Base-by-base conservation (phyloP, 257 asterid genomes). In the Capsicum chinense region DNA sequence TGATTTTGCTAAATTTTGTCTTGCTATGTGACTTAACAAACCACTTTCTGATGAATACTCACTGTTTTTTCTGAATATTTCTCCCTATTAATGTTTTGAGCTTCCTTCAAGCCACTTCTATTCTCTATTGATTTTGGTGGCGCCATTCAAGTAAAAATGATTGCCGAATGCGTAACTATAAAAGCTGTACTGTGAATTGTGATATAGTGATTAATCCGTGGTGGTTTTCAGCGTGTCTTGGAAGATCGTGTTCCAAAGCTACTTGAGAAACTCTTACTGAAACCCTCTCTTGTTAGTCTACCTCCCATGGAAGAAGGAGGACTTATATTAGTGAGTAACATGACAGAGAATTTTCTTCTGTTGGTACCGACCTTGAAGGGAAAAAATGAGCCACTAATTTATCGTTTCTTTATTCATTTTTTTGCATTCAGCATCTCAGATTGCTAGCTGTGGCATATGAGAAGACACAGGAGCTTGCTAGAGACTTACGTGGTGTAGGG, bases 291-390 rank as follows among this genome's bases (percentile, higher is more conserved):
- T 86, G 90, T 90, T 83, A 95, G 89, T 91, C 96, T 26, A 85
- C 98, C 99, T 83, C 89, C 97, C 81, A 90, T 93, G 96, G 99
- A 95, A 89, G 98, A 93, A 91, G 99, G 98, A 26, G 99, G 98
- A 81, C 97, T 97, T 88, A 90, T 95, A 89, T 83, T 92, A 67
- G 98, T 97, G 90, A 90, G 95, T 88, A 70, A 85, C 88, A 81
- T 83, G 86, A 54, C 66, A 73, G 12, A 64, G 11, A 35, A 35
- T 81, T 54, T 54, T 12, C 57, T 62, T 74, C 70, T 83, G 63
- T 85, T 70, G 35, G 70, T 54, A 47, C 82, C 62, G 19, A 56
- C 19, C 83, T 56, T 80, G 85, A 83, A 54, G 66, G 19, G 70
- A 82, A 62, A 81, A 50, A 17, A 13, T 26, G 76, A 44, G 71